These are phyloP conservation scores for Trichosporon faecale DNA, from an alignment of 1,284 basidiomycete species.

Conservation along the genomic window DNA sequence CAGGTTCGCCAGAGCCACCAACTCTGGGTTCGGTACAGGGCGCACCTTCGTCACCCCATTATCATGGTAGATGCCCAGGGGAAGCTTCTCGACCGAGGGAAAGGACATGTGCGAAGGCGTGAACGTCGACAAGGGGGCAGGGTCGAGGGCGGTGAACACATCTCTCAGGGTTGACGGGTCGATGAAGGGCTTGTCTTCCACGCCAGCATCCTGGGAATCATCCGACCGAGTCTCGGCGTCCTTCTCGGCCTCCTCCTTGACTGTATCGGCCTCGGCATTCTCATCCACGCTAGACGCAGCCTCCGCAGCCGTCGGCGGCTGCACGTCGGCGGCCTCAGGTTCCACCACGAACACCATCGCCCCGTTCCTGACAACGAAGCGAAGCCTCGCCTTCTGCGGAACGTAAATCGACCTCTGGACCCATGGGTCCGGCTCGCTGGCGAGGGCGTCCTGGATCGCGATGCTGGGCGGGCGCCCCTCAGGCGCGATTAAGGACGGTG, in stretches of 20 bases:
- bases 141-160: not conserved
- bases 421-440: not conserved
- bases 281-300: not conserved
- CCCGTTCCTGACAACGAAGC: not conserved
- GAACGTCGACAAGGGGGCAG: not conserved
- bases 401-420: not conserved
- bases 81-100: not conserved
- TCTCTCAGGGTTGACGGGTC: not conserved
- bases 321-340: not conserved
- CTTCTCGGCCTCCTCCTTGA: not conserved
- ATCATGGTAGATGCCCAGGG: not conserved
- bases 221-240: not conserved
- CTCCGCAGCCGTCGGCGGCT: not conserved
- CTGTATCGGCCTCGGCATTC: not conserved
- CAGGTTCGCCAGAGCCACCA: slow-evolving; percentile 7
- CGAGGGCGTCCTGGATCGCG: not conserved
- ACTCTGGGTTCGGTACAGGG: not conserved
- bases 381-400: not conserved
- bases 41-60: not conserved
- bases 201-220: not conserved
- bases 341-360: not conserved
- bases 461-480: not conserved
- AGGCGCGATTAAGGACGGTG: slow-evolving; percentile 1
- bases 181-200: not conserved
- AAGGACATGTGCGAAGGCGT: not conserved